Evolutionary conservation across 805 yeast genomes (phyloP).

Genomic region (Candida ipomoeae): DNA sequence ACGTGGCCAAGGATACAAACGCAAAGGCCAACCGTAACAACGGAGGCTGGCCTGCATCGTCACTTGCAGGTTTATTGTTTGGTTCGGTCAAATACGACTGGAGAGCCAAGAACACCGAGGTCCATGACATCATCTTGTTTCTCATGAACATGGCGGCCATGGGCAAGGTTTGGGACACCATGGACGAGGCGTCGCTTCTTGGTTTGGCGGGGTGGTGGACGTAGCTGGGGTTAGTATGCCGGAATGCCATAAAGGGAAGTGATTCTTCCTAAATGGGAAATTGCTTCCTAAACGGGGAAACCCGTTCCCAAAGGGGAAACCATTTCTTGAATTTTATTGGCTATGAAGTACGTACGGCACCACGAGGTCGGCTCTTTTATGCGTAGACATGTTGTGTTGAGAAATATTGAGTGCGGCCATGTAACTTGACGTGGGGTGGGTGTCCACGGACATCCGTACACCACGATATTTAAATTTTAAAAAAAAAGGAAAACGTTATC

Average conservation of each 20-base stretch:
- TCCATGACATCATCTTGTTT: slow-evolving; percentile 55
- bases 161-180: slow-evolving; percentile 56
- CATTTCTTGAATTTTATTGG: too few species aligned
- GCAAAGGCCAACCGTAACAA: slow-evolving; percentile 45
- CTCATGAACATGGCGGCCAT: slow-evolving; percentile 66
- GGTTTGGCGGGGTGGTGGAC: slow-evolving; percentile 47
- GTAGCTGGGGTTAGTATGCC: slow-evolving; percentile 29
- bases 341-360: slow-evolving; percentile 12
- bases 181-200: slow-evolving; percentile 41
- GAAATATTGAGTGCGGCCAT: too few species aligned
- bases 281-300: too few species aligned
- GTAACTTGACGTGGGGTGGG: neutral
- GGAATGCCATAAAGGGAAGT: neutral
- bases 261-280: too few species aligned
- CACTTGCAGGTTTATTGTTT: slow-evolving; percentile 24
- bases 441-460: neutral
- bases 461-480: neutral
- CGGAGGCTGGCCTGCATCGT: slow-evolving; percentile 40
- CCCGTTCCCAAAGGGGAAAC: neutral
- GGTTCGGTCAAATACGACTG: slow-evolving; percentile 47
- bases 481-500: too few species aligned
- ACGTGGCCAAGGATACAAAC: slow-evolving; percentile 45
- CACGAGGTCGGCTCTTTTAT: slow-evolving; percentile 15
- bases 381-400: slow-evolving; percentile 12
- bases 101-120: slow-evolving; percentile 48